Percentiles rank a stretch among this genome's conserved stretches.
These are phyloP conservation scores for Cyanidium caldarium DNA, from an alignment of 23 red algal genomes.

Conservation along the genomic window DNA sequence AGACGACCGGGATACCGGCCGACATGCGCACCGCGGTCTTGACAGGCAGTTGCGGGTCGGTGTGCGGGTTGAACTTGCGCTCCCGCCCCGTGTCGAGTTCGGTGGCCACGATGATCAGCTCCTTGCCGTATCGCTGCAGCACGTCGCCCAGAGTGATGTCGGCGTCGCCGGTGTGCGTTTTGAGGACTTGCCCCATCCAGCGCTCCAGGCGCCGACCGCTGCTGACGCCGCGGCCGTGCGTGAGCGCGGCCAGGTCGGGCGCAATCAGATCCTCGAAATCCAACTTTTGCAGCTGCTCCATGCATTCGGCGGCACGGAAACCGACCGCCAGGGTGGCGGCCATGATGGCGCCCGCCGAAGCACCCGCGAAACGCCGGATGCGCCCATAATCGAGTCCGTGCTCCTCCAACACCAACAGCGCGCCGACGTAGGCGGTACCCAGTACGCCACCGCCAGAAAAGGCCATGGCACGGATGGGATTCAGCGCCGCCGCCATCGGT, in stretches of 20 bases:
- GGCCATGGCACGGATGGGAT: not conserved
- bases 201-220: not conserved
- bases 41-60: slow-evolving; percentile 12
- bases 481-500: not conserved
- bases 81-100: slow-evolving; percentile 17
- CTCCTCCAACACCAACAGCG: slow-evolving; percentile 11
- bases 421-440: slow-evolving; percentile 21
- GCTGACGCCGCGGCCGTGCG: not conserved
- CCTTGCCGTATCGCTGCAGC: slow-evolving; percentile 14
- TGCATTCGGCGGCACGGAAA: slow-evolving; percentile 7
- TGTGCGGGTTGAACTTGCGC: slow-evolving; percentile 11
- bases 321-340: slow-evolving; percentile 22
- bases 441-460: slow-evolving; percentile 19
- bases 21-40: slow-evolving; percentile 18
- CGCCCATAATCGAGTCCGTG: slow-evolving; percentile 17
- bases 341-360: slow-evolving; percentile 21
- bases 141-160: slow-evolving; percentile 14
- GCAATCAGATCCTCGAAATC: slow-evolving; percentile 15
- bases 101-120: slow-evolving; percentile 15
- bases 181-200: slow-evolving; percentile 15
- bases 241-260: slow-evolving; percentile 4
- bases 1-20: slow-evolving; percentile 12
- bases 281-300: slow-evolving; percentile 1
- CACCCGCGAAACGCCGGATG: slow-evolving; percentile 11
- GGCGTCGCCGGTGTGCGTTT: slow-evolving; percentile 6